phyloP scores from a whole-genome alignment of 73 alveolate species.

The Paramecium sexaurelia region DNA sequence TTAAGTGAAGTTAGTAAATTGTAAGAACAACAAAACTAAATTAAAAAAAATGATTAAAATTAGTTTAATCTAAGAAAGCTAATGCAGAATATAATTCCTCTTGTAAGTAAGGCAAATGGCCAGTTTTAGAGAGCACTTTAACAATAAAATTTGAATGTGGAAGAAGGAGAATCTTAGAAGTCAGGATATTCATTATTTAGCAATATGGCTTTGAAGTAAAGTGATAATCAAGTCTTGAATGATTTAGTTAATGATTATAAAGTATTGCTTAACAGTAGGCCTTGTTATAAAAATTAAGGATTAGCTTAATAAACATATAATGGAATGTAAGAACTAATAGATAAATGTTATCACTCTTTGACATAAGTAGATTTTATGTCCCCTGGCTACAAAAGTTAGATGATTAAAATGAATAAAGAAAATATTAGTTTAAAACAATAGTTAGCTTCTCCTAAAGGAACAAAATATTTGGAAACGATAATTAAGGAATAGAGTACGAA shows the following conservation, averaged over 20 bases:
- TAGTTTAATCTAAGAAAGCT: constrained; percentile 12
- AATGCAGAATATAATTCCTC: constrained; percentile 24
- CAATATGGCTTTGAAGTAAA: not conserved
- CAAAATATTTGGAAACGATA: constrained; percentile 26
- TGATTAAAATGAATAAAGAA: not conserved
- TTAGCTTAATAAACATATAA: constrained; percentile 9
- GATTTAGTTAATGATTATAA: constrained; percentile 38
- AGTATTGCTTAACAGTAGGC: not conserved
- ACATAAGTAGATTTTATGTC: constrained; percentile 24
- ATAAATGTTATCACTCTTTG: constrained; percentile 14
- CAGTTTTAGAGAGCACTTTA: constrained; percentile 8
- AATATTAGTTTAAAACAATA: not conserved
- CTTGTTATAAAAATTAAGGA: constrained; percentile 30
- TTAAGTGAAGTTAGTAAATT: constrained; percentile 30
- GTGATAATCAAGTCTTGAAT: constrained; percentile 34
- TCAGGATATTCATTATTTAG: constrained; percentile 15
- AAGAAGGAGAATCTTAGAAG: not conserved
- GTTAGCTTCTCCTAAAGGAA: constrained; percentile 12
- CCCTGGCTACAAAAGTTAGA: constrained; percentile 22
- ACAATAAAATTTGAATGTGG: not conserved
- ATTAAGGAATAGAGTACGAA: constrained; percentile 22
- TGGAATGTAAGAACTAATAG: constrained; percentile 7
- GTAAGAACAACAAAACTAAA: not conserved
- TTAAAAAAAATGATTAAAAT: not conserved
- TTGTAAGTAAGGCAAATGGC: constrained; percentile 10